Evolutionary conservation across 257 asterid genomes (phyloP), one percentile per base, ranked within the genome.

Genomic region (Solanum etuberosum): DNA sequence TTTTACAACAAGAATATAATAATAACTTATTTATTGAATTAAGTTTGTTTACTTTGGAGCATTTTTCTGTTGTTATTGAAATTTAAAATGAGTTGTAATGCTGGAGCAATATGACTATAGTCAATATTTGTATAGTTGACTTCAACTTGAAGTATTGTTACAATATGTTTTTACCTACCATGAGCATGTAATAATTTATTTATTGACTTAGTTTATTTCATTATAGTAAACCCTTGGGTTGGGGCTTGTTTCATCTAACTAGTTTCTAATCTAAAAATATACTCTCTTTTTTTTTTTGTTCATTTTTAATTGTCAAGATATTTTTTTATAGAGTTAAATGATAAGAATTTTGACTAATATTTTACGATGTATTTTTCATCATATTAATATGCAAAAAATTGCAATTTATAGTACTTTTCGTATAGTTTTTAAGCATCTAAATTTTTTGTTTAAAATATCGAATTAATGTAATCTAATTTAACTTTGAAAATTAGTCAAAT

Each of bases 251-350:
- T 54, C 63, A 18, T 54, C 59, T 48, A 5, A 54, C n/a, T 20
- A 1, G 23, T 54, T 48, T 54, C 2, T 54, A 54, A 9, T 54
- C 2, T 7, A 1, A 20, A 20, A 18, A 2, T 51, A 18, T 6
- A 51, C 15, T 13, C 15, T 20, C 18, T 1, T 35, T 1, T 2
- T 0, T 6, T 6, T 1, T 35, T 14, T 0, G 7, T 46, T 46
- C 7, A 46, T 1, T 46, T 51, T 16, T 51, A 6, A 16, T 51
- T 51, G 2, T 51, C 9, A 1, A 18, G 0, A 51, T 18, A 18
- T 6, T 0, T 2, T 51, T 51, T 51, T 51, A 51, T 51, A 51
- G 4, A 51, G 10, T 0, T 2, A 51, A 51, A 51, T 6, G n/a
- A 51, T 51, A 18, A 51, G 4, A 51, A 2, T 3, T 18, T 51